phyloP scores from a whole-genome alignment of 345 rosid species.

The Eucalyptus marginata region DNA sequence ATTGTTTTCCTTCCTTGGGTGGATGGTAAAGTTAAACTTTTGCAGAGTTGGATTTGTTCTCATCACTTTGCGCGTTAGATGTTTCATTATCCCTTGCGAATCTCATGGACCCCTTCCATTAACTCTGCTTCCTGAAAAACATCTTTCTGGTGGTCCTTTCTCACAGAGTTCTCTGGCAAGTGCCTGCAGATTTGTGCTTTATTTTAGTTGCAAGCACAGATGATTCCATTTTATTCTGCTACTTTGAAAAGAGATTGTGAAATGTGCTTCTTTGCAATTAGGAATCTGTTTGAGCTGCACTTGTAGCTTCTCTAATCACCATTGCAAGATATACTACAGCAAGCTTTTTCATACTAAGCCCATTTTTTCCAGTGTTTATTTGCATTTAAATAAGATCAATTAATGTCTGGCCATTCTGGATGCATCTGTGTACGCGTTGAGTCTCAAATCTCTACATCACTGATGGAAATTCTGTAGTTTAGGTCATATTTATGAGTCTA shows the following conservation, averaged over 20 bases:
- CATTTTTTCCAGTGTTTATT: background rate
- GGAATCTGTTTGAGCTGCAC: background rate
- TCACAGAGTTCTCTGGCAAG: background rate
- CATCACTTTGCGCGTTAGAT: background rate
- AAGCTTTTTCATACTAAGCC: background rate
- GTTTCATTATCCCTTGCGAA: background rate
- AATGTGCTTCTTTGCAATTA: background rate
- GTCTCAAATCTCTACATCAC: background rate
- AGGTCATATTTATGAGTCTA: background rate
- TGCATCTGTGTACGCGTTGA: background rate
- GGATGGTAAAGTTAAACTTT: background rate
- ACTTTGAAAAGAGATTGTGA: background rate
- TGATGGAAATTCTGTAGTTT: background rate
- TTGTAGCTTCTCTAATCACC: background rate
- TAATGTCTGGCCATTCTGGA: background rate
- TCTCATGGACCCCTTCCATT: background rate
- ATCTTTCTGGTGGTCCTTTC: background rate
- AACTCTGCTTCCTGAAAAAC: background rate
- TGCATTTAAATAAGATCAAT: background rate
- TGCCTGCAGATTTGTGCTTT: background rate
- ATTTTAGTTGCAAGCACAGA: background rate
- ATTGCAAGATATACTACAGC: background rate
- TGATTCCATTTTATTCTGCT: background rate
- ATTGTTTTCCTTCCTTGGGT: background rate
- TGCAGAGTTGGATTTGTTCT: background rate